Conservation (phyloP, 176 grass and related monocot species). For the Eragrostis curvula region DNA sequence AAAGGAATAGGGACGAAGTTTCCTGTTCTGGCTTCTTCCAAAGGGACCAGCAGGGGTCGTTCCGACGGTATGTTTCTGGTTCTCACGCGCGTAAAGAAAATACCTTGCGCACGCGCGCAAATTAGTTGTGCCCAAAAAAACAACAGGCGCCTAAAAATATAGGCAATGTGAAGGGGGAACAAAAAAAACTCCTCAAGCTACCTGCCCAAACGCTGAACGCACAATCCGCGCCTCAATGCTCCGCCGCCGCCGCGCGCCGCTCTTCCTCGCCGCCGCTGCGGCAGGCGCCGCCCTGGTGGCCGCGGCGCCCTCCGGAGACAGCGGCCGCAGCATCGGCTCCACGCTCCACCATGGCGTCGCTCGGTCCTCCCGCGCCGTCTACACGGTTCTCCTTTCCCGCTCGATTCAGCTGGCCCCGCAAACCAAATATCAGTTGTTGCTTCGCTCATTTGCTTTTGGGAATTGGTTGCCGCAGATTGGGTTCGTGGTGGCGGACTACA, state of each 20-base stretch:
- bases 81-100: too few relatives aligned
- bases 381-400: conserved; percentile 44
- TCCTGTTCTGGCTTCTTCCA: too few relatives aligned
- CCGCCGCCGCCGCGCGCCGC: conserved; percentile 29
- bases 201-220: too few relatives aligned
- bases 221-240: conserved; percentile 22
- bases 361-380: conserved; percentile 81
- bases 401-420: neutral
- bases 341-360: conserved; percentile 61
- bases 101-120: too few relatives aligned
- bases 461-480: conserved; percentile 54
- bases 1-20: too few relatives aligned
- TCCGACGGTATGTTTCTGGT: too few relatives aligned
- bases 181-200: too few relatives aligned
- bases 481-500: conserved; percentile 81
- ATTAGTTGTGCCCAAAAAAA: too few relatives aligned
- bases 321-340: conserved; percentile 25
- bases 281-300: conserved; percentile 36
- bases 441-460: neutral
- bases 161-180: too few relatives aligned
- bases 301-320: conserved; percentile 30
- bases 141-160: too few relatives aligned
- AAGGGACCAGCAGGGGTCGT: too few relatives aligned
- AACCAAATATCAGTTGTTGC: neutral
- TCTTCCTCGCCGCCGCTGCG: conserved; percentile 46